Conservation (phyloP, 805 yeast genomes). For the Suhomyces canberraensis region DNA sequence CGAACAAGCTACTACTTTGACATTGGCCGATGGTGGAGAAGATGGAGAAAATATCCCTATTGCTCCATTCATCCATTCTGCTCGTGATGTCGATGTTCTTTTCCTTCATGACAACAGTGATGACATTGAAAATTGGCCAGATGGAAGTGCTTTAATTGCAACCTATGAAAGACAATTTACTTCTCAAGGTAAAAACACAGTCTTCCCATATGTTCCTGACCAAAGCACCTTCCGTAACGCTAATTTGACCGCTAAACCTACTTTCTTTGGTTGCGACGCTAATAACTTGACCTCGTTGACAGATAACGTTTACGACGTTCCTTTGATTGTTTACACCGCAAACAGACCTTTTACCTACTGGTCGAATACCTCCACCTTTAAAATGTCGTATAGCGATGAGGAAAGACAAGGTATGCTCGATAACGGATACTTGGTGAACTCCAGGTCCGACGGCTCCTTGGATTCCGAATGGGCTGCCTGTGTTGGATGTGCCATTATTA, state of each 20-base stretch:
- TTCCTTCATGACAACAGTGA: slow-evolving; percentile 37
- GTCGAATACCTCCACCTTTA: slow-evolving; percentile 69
- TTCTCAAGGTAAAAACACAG: slow-evolving; percentile 50
- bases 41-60: slow-evolving; percentile 38
- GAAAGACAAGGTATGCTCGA: slow-evolving; percentile 58
- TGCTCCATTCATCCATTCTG: slow-evolving; percentile 35
- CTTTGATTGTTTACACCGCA: slow-evolving; percentile 74
- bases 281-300: slow-evolving; percentile 51
- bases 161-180: slow-evolving; percentile 33
- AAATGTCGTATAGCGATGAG: slow-evolving; percentile 55
- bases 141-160: slow-evolving; percentile 31
- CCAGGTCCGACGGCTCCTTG: slow-evolving; percentile 62
- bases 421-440: slow-evolving; percentile 71
- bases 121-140: slow-evolving; percentile 36
- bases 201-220: slow-evolving; percentile 82
- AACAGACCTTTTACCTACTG: slow-evolving; percentile 63
- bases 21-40: slow-evolving; percentile 41
- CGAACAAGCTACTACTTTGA: slow-evolving; percentile 22
- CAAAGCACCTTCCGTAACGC: slow-evolving; percentile 51
- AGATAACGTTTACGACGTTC: slow-evolving; percentile 41
- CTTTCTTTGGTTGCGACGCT: slow-evolving; percentile 81
- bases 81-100: slow-evolving; percentile 33
- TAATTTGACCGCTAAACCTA: slow-evolving; percentile 65
- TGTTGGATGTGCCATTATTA: slow-evolving; percentile 77
- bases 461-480: slow-evolving; percentile 70